Percentiles rank a stretch among this genome's conserved stretches.
Evolutionary conservation across 2,329 filamentous ascomycete genomes (phyloP).

Genomic region (Capronia coronata): DNA sequence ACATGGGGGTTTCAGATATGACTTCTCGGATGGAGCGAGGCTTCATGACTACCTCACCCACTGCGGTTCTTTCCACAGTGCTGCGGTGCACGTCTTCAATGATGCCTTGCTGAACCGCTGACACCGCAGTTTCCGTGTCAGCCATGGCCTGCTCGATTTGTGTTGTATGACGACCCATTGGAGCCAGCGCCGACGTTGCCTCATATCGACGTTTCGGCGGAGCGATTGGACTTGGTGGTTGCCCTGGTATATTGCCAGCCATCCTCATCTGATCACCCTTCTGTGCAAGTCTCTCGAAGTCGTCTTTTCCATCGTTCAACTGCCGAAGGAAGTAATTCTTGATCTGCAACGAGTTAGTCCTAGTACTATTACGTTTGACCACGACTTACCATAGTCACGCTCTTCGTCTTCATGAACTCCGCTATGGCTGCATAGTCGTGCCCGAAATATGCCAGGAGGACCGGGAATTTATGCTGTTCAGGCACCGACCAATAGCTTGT

Average conservation of each 20-base stretch:
- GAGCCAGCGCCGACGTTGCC: constrained; percentile 37
- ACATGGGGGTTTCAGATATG: constrained; percentile 12
- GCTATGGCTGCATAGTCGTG: constrained; percentile 46
- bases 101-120: constrained; percentile 32
- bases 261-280: constrained; percentile 41
- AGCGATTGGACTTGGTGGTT: constrained; percentile 39
- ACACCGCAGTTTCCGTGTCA: constrained; percentile 37
- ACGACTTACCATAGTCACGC: constrained; percentile 44
- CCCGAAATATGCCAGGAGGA: constrained; percentile 43
- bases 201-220: constrained; percentile 44
- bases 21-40: constrained; percentile 12
- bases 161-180: constrained; percentile 17
- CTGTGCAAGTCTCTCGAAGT: constrained; percentile 40
- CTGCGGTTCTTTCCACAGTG: constrained; percentile 16
- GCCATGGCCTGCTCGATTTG: constrained; percentile 33
- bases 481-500: constrained; percentile 50
- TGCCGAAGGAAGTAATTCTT: constrained; percentile 46
- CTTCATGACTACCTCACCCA: constrained; percentile 22
- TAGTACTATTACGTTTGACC: background rate
- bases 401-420: constrained; percentile 47
- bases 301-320: constrained; percentile 39
- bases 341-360: constrained; percentile 33
- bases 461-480: constrained; percentile 44
- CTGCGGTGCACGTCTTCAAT: constrained; percentile 26
- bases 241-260: constrained; percentile 40